phyloP scores from a whole-genome alignment of 2,329 filamentous ascomycete species.

The Cordyceps farinosa region DNA sequence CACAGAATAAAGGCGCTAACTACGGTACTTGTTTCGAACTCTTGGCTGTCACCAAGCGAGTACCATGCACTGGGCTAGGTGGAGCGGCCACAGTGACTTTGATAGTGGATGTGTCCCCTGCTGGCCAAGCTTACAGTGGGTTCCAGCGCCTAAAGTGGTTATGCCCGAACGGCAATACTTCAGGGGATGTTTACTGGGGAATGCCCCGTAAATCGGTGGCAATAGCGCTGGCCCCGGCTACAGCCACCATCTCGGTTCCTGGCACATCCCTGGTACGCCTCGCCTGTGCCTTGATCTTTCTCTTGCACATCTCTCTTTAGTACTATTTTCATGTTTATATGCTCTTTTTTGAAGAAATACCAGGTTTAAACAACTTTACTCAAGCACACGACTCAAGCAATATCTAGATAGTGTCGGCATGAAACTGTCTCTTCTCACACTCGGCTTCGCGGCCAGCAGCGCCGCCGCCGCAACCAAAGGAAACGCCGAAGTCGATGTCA shows the following conservation, averaged over 20 bases:
- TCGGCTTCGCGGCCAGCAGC: not conserved
- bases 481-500: conserved; percentile 11
- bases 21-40: not conserved
- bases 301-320: not conserved
- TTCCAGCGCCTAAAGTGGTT: not conserved
- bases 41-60: not conserved
- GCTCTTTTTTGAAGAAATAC: not conserved
- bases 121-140: not conserved
- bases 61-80: not conserved
- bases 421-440: not conserved
- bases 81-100: not conserved
- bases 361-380: not conserved
- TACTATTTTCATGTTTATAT: not conserved
- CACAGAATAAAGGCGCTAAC: not conserved
- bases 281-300: not conserved
- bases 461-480: not conserved
- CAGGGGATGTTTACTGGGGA: not conserved
- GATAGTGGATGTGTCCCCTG: not conserved
- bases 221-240: not conserved
- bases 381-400: not conserved
- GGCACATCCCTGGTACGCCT: not conserved
- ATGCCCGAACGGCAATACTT: not conserved
- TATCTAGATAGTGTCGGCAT: not conserved
- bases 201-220: not conserved
- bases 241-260: not conserved